Evolutionary conservation across 1,284 basidiomycete genomes (phyloP).

Genomic region (Cryptococcus sp.): DNA sequence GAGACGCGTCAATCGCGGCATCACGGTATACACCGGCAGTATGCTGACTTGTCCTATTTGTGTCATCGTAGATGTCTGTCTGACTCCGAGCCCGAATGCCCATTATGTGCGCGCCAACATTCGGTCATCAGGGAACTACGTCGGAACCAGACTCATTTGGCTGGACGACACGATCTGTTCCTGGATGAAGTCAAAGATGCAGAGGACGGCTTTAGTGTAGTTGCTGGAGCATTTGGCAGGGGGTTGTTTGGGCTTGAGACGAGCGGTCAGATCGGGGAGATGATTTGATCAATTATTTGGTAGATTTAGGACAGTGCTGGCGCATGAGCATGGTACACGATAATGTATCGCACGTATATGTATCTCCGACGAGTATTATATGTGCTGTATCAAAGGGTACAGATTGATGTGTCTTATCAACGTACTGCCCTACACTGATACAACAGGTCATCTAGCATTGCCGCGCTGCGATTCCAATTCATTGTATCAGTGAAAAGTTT

Average conservation of each 20-base stretch:
- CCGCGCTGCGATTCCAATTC: too few species aligned
- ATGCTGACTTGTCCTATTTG: background rate
- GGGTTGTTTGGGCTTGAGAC: slow-evolving; percentile 56
- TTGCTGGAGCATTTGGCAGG: slow-evolving; percentile 77
- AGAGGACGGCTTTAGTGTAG: slow-evolving; percentile 77
- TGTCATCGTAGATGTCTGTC: slow-evolving; percentile 65
- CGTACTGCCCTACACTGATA: too few species aligned
- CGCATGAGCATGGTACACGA: too few species aligned
- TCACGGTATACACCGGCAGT: too few species aligned
- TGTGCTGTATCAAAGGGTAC: too few species aligned
- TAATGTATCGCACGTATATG: too few species aligned
- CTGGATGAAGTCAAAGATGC: slow-evolving; percentile 78
- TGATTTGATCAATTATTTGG: too few species aligned
- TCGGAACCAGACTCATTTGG: slow-evolving; percentile 76
- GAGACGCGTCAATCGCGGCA: background rate
- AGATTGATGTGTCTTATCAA: too few species aligned
- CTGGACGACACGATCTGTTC: slow-evolving; percentile 87
- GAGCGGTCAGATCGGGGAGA: background rate
- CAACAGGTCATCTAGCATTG: too few species aligned
- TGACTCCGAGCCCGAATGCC: slow-evolving; percentile 85
- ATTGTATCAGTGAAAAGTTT: too few species aligned
- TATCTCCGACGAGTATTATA: too few species aligned
- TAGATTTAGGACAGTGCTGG: too few species aligned
- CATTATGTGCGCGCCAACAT: slow-evolving; percentile 79
- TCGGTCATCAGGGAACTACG: slow-evolving; percentile 86